Base-by-base conservation (phyloP, 1,139 yeast genomes). In the Diutina scorzettiae region DNA sequence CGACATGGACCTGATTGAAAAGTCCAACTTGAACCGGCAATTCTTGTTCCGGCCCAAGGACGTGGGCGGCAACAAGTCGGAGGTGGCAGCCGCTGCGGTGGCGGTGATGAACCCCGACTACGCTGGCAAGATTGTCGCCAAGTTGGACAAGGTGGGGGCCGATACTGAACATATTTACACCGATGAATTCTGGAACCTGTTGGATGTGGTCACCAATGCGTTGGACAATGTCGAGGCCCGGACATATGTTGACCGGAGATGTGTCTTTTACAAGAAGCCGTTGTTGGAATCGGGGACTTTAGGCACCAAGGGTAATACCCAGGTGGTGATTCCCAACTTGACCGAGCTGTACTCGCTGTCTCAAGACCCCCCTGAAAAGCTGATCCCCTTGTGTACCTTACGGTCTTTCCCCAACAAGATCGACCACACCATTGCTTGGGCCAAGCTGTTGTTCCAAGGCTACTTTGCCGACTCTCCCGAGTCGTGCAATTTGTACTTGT, bases 371-470 rank as follows among this genome's bases (percentile, higher is more conserved):
- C 98, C 99, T 41, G 99, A 91, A 66, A 87, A 87, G 64, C 79
- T 95, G 4, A 89, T 91, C 56, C 99, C 99, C 30, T 73, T 91
- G 56, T 91, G 99, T 73, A 91, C 99, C 7, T 72, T 91, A 57
- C 79, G 97, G 63, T 84, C 95, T 6, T 91, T 91, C 79, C 99
- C 99, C 45, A 86, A 87, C 62, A 91, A 89, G 63, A 91, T 91
- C 54, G 99, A 91, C 58, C 99, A 91, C 58, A 93, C 99, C 1
- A 91, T 91, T 64, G 97, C 98, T 12, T 91, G 99, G 99, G 95
- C 97, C 20, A 91, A 93, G 66, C 80, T 89, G 19, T 71, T 87
- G 55, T 91, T 91, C 72, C 94, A 84, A 68, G 96, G 93, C n/a
- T 85, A 78, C 58, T 91, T 91, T 60, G 72, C 78, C 34, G 96